Conservation (phyloP, 1,139 yeast species). For the Blastobotrys capitulatus region DNA sequence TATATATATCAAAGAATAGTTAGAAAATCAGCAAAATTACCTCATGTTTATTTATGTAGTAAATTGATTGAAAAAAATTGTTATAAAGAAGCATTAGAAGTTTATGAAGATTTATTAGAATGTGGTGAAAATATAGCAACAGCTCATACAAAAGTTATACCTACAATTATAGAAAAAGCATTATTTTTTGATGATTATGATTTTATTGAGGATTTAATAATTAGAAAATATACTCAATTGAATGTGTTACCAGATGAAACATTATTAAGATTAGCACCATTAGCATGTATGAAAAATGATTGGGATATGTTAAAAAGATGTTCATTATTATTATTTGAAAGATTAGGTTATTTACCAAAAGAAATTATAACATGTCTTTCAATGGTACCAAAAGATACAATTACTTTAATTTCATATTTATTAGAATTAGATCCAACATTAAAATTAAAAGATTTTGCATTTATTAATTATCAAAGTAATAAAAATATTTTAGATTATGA, state of each 20-base stretch:
- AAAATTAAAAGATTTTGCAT: background rate
- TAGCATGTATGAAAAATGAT: no score
- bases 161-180: no score
- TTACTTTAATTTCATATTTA: background rate
- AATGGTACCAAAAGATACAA: background rate
- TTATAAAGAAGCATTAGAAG: background rate
- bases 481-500: background rate
- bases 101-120: background rate
- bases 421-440: background rate
- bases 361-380: background rate
- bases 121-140: background rate
- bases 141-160: background rate
- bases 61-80: background rate
- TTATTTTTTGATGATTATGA: no score
- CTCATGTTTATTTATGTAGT: background rate
- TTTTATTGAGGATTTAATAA: no score
- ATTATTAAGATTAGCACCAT: no score
- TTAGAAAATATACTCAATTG: no score
- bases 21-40: no score
- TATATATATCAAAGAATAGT: background rate
- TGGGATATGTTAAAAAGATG: no score
- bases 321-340: no score
- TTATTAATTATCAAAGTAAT: background rate
- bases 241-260: no score
- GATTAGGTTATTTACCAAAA: background rate